phyloP scores from a whole-genome alignment of 148 eudicot genomes.

The Simmondsia chinensis region DNA sequence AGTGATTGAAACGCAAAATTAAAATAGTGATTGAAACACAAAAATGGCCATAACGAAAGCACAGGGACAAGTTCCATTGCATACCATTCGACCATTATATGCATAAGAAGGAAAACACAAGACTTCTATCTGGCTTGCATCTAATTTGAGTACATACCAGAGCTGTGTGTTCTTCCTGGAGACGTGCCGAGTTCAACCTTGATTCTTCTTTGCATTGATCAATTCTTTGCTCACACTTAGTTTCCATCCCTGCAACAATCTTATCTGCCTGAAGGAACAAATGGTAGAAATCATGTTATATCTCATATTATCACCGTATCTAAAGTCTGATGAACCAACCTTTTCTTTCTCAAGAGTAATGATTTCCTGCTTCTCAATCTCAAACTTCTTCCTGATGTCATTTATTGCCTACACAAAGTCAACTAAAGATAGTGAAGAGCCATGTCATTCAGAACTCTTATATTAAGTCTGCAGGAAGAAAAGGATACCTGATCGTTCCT shows the following conservation, averaged over 20 bases:
- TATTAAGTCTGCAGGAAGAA: not conserved
- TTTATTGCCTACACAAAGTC: constrained; percentile 67
- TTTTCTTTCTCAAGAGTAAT: constrained; percentile 74
- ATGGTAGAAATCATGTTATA: constrained; percentile 10
- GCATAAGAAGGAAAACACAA: not conserved
- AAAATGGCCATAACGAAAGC: no score
- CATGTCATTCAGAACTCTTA: not conserved
- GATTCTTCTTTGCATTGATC: constrained; percentile 65
- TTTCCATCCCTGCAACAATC: constrained; percentile 58
- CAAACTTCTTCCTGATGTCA: constrained; percentile 83
- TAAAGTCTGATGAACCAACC: constrained; percentile 30
- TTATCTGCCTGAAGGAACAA: constrained; percentile 56
- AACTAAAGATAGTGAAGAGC: constrained; percentile 7
- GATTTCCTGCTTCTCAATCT: constrained; percentile 78
- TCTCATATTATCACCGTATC: not conserved
- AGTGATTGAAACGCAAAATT: not conserved
- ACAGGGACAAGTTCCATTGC: no score
- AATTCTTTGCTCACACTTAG: constrained; percentile 47
- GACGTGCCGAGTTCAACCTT: constrained; percentile 27
- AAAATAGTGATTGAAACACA: not conserved
- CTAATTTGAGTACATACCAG: constrained; percentile 39
- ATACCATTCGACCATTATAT: not conserved
- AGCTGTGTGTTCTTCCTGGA: constrained; percentile 72
- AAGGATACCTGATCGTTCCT: constrained; percentile 79
- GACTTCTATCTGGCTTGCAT: not conserved